A percentile compares a stretch with the other conserved stretches of the same genome.
Conservation (phyloP, 306 rosid genomes). For the Rubus idaeus region DNA sequence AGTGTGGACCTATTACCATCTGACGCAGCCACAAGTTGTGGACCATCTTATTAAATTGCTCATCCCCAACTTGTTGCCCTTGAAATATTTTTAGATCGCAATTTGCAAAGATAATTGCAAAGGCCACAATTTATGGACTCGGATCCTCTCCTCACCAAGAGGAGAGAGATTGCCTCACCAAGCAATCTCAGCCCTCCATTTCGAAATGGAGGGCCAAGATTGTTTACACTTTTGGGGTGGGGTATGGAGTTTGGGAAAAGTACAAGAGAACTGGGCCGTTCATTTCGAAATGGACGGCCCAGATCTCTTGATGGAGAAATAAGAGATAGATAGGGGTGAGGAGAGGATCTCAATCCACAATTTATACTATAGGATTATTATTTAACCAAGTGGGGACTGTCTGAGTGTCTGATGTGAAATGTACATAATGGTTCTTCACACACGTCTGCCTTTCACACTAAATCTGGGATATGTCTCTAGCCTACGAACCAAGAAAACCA, state of each 20-base stretch:
- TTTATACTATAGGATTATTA: neutral
- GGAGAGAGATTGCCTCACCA: no score
- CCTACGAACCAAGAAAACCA: slow-evolving; percentile 16
- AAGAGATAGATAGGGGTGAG: no score
- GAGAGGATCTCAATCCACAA: no score
- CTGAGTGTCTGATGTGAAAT: slow-evolving; percentile 6
- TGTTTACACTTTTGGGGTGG: no score
- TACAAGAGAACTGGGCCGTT: no score
- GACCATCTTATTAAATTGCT: neutral
- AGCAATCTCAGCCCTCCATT: no score
- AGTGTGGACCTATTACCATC: neutral
- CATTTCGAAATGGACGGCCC: no score
- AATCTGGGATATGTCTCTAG: slow-evolving; percentile 4
- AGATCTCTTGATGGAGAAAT: no score
- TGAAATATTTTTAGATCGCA: neutral
- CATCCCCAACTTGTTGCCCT: neutral
- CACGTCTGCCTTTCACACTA: slow-evolving; percentile 1
- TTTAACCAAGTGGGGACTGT: slow-evolving; percentile 14
- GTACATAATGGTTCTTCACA: neutral
- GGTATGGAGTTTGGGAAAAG: no score
- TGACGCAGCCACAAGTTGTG: neutral
- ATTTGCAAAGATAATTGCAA: neutral
- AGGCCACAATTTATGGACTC: neutral
- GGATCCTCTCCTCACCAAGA: no score
- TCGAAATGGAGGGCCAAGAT: no score